Evolutionary conservation across 163 green algal species (phyloP).

Genomic region (Scenedesmus sp.): DNA sequence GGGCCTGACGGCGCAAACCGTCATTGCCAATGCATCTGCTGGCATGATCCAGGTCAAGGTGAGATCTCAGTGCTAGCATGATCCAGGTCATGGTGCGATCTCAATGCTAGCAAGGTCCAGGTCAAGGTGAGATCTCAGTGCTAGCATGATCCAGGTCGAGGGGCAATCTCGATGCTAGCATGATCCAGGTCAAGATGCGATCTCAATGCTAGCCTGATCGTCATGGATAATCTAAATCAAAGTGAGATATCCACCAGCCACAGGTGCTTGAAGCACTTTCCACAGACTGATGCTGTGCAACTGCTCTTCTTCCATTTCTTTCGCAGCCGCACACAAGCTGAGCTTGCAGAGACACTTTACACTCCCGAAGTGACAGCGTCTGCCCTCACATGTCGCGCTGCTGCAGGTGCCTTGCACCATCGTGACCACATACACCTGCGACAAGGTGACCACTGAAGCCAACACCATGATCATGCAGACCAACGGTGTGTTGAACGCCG

Average conservation of each 20-base stretch:
- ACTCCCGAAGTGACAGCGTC: neutral
- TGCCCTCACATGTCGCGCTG: neutral
- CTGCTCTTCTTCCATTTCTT: neutral
- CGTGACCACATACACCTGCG: constrained; percentile 6
- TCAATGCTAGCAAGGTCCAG: no score
- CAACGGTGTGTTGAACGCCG: neutral
- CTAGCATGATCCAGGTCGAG: no score
- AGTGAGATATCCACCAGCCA: no score
- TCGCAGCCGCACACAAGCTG: neutral
- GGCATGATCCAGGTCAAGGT: constrained; percentile 3
- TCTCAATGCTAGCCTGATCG: no score
- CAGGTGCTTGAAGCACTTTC: no score
- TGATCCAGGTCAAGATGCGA: no score
- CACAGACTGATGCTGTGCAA: no score
- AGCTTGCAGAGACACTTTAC: no score
- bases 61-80: neutral
- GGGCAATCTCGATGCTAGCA: no score
- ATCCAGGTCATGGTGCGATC: no score
- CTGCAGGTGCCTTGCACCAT: constrained; percentile 6
- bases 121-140: no score
- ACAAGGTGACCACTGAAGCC: neutral
- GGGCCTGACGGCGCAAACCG: neutral
- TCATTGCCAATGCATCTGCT: neutral
- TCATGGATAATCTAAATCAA: no score
- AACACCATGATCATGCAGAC: constrained; percentile 21